Conservation (phyloP, 129 eudicot species). For the Saposhnikovia divaricata region DNA sequence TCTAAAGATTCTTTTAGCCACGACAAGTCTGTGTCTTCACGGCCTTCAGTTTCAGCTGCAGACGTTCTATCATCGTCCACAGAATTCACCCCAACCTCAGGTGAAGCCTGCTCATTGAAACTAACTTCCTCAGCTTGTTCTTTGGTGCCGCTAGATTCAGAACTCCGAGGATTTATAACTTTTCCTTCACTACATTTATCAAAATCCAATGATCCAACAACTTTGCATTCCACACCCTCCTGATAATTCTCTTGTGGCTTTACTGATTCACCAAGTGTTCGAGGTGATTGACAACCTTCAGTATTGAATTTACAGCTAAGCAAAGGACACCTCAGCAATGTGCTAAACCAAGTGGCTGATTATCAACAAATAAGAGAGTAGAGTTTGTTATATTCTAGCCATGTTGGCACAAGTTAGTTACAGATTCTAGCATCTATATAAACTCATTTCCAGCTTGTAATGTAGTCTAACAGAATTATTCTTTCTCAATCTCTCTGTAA, state of each 20-base stretch:
- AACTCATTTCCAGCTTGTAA: too few relatives aligned
- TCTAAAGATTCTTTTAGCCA: constrained; percentile 19
- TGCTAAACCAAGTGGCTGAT: too few relatives aligned
- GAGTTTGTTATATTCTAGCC: too few relatives aligned
- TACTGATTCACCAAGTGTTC: background rate
- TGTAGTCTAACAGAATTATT: too few relatives aligned
- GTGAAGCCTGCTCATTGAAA: constrained; percentile 30
- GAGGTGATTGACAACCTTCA: constrained; percentile 8
- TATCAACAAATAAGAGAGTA: too few relatives aligned
- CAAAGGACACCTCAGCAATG: too few relatives aligned
- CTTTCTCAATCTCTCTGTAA: too few relatives aligned
- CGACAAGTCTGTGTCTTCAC: constrained; percentile 17
- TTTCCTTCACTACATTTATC: constrained; percentile 17
- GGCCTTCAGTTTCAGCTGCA: constrained; percentile 21
- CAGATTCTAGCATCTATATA: too few relatives aligned
- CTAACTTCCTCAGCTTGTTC: constrained; percentile 14
- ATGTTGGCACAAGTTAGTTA: too few relatives aligned
- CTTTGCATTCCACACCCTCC: constrained; percentile 5
- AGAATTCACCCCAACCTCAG: constrained; percentile 27
- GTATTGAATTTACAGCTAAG: too few relatives aligned
- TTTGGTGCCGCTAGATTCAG: background rate
- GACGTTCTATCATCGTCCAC: constrained; percentile 19
- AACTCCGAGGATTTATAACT: constrained; percentile 2
- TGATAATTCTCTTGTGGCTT: background rate
- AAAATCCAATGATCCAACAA: background rate